Conservation (phyloP, 805 yeast genomes). For the Ogataea methylovora region DNA sequence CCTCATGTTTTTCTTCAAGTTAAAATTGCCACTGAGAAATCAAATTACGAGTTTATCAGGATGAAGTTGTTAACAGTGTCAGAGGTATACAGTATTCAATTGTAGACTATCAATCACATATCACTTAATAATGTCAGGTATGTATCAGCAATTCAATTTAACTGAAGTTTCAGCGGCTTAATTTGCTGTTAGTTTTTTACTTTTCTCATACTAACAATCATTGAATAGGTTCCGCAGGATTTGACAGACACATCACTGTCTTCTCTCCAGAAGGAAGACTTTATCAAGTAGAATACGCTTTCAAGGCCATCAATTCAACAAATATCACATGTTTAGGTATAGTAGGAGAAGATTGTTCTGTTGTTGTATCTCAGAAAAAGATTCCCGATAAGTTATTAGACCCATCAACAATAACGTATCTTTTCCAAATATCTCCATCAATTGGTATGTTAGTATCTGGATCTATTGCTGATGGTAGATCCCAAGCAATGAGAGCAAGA, state of each 20-base stretch:
- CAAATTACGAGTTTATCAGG: too few relatives aligned
- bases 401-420: slow-evolving; percentile 75
- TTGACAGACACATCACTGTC: slow-evolving; percentile 97
- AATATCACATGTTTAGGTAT: slow-evolving; percentile 86
- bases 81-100: too few relatives aligned
- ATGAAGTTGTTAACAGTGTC: too few relatives aligned
- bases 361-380: slow-evolving; percentile 88
- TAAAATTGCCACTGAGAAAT: too few relatives aligned
- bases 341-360: slow-evolving; percentile 80
- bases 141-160: slow-evolving; percentile 11
- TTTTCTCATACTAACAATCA: slow-evolving; percentile 4
- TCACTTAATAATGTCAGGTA: too few relatives aligned
- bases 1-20: too few relatives aligned
- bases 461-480: slow-evolving; percentile 91
- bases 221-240: slow-evolving; percentile 72
- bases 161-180: too few relatives aligned
- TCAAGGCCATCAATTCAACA: slow-evolving; percentile 91
- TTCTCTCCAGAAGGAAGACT: slow-evolving; percentile 98
- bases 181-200: slow-evolving; percentile 31
- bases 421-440: slow-evolving; percentile 72
- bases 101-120: too few relatives aligned
- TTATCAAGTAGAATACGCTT: slow-evolving; percentile 96
- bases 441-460: slow-evolving; percentile 93
- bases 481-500: slow-evolving; percentile 84
- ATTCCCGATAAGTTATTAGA: slow-evolving; percentile 93